Base-by-base conservation (phyloP, 2,329 filamentous ascomycete species). In the Penicillium sp. region DNA sequence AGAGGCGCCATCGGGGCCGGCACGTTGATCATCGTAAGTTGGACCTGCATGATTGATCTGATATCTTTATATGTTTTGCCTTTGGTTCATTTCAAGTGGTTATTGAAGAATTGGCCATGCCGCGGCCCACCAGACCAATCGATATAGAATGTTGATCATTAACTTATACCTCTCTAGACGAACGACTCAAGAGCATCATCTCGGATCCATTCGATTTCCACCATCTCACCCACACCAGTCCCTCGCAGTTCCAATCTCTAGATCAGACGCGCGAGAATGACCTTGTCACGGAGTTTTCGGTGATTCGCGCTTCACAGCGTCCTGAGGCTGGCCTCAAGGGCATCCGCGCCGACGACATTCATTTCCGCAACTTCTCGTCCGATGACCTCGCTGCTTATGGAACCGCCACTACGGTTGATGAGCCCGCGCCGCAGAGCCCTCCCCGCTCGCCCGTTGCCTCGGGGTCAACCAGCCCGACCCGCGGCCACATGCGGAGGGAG, bases 201-300 rank as follows among this genome's bases (percentile, higher is more conserved):
- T 88, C 86, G 0, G 81, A 81, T 57, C 86, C 86, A 1, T 88
- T 86, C 71, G 83, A 86, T 65, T 88, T 88, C 68, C 84, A 87
- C 61, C 86, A 88, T 66, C 72, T 88, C 54, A 84, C 84, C 37
- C 85, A 88, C 67, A 85, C 85, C 31, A 81, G 81, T 56, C 80
- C 82, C 24, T 73, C 81, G 24, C 82, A 87, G 56, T 79, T 86
- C 56, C 78, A 82, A 35, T 76, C 76, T 4, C 72, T 87, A 19
- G 80, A 84, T 40, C 79, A 78, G 36, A 76, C 81, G 13, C 78
- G 81, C 54, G 78, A 82, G 56, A 76, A 79, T 57, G 80, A 85
- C 33, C 74, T 86, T 19, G 79, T 80, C 31, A 79, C 79, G 6
- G 81, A 83, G 61, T 84, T 85, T 69, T 82, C 80, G 56, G 78